phyloP scores from a whole-genome alignment of 208 protist genomes.

The Acanthamoeba royreba region DNA sequence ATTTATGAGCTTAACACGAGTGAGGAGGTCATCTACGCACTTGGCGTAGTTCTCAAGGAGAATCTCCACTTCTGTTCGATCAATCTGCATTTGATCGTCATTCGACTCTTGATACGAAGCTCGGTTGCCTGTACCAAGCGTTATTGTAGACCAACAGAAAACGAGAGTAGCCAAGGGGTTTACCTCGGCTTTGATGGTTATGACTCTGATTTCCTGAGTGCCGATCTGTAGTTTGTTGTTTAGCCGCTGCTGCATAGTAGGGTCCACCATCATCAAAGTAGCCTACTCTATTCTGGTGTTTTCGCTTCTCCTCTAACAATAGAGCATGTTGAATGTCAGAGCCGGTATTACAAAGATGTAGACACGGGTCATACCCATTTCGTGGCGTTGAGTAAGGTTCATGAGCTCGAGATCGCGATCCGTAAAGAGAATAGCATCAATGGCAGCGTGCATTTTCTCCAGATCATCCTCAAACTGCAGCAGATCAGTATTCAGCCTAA shows the following conservation, averaged over 20 bases:
- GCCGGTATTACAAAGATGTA: too few species aligned
- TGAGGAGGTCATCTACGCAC: background rate
- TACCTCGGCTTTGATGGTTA: too few species aligned
- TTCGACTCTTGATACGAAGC: background rate
- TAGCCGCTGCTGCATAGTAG: background rate
- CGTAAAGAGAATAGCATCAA: background rate
- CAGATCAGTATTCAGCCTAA: background rate
- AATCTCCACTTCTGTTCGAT: background rate
- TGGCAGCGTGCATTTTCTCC: background rate
- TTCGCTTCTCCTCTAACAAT: background rate
- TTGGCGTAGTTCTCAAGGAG: background rate
- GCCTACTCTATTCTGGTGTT: background rate
- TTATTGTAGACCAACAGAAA: too few species aligned
- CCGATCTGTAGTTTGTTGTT: too few species aligned
- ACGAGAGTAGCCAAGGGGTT: too few species aligned
- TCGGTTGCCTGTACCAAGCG: too few species aligned
- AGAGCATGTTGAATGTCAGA: background rate
- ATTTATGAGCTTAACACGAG: background rate
- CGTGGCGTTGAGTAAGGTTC: background rate
- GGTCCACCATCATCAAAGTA: background rate
- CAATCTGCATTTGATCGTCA: background rate
- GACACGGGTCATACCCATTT: background rate
- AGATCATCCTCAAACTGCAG: background rate
- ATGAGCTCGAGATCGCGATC: background rate
- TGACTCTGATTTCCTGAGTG: too few species aligned